These are phyloP conservation scores for Chlorencoelia australis DNA, from an alignment of 2,329 filamentous ascomycete genomes.

Conservation along the genomic window DNA sequence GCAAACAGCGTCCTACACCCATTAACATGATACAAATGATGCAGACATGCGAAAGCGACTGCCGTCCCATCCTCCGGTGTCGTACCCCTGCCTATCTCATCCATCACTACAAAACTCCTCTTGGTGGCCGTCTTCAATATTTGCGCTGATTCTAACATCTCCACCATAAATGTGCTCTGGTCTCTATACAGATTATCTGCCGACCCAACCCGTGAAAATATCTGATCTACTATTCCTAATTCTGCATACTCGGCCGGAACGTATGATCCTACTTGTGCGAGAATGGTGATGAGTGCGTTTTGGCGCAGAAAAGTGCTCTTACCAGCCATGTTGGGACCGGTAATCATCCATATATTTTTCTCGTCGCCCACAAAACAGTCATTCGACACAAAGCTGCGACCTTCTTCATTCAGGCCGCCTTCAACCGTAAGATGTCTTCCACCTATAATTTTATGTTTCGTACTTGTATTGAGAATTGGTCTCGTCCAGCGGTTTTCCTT, in stretches of 20 bases:
- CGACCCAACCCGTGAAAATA: constrained; percentile 87
- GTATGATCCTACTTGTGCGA: constrained; percentile 87
- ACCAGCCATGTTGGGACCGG: constrained; percentile 95
- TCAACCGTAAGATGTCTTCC: constrained; percentile 92
- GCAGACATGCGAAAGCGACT: constrained; percentile 78
- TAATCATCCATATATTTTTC: constrained; percentile 56
- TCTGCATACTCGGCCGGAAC: constrained; percentile 82
- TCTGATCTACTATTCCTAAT: constrained; percentile 86
- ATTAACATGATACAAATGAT: constrained; percentile 73
- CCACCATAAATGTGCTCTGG: constrained; percentile 98
- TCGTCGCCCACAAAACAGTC: constrained; percentile 71
- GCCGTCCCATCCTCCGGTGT: constrained; percentile 87
- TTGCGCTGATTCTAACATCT: constrained; percentile 92
- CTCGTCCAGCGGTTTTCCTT: constrained; percentile 62
- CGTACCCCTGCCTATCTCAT: constrained; percentile 90
- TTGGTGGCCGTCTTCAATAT: constrained; percentile 80
- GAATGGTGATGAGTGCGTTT: constrained; percentile 86
- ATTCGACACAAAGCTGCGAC: constrained; percentile 73
- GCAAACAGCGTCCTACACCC: constrained; percentile 78
- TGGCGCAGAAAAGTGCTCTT: constrained; percentile 95
- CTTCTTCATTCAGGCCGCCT: constrained; percentile 66
- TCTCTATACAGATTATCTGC: constrained; percentile 91
- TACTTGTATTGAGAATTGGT: constrained; percentile 57
- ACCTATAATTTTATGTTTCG: constrained; percentile 65
- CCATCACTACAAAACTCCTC: constrained; percentile 91